phyloP scores from a whole-genome alignment of 306 rosid species.

The Trichosanthes truncata region DNA sequence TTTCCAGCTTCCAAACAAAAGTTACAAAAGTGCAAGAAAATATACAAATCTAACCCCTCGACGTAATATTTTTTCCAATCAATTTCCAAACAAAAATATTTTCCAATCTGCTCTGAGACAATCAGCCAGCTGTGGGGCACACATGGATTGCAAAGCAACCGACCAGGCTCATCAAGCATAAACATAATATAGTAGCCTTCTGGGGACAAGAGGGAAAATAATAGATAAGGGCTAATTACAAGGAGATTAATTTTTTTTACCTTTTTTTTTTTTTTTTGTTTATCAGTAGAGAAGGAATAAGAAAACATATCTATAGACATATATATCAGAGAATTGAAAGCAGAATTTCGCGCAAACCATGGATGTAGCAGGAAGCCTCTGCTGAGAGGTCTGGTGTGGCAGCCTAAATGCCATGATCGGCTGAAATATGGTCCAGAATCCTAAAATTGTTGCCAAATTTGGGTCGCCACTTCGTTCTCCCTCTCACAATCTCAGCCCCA shows the following conservation, averaged over 20 bases:
- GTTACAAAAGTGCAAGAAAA: neutral
- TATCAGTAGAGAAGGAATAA: neutral
- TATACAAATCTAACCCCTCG: neutral
- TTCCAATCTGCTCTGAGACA: neutral
- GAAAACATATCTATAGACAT: neutral
- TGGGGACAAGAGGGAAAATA: neutral
- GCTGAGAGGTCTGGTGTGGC: neutral
- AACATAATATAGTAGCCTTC: neutral
- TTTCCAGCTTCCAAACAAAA: neutral
- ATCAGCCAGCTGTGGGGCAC: neutral
- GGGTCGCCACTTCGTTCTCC: slow-evolving; percentile 89
- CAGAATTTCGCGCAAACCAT: neutral
- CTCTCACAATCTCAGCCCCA: slow-evolving; percentile 82
- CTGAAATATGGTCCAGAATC: slow-evolving; percentile 33
- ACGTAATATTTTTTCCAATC: neutral
- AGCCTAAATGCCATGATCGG: slow-evolving; percentile 2
- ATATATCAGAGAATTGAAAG: slow-evolving; percentile 2
- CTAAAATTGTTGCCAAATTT: slow-evolving; percentile 41
- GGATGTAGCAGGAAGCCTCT: neutral
- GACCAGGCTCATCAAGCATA: neutral
- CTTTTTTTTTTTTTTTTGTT: neutral
- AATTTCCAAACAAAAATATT: neutral
- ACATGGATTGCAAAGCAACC: slow-evolving; percentile 1
- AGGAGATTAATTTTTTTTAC: neutral
- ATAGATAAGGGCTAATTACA: neutral